A percentile compares a stretch with the other conserved stretches of the same genome.
These are phyloP conservation scores for Eucalyptus globulus DNA, from an alignment of 345 rosid genomes.

Conservation along the genomic window DNA sequence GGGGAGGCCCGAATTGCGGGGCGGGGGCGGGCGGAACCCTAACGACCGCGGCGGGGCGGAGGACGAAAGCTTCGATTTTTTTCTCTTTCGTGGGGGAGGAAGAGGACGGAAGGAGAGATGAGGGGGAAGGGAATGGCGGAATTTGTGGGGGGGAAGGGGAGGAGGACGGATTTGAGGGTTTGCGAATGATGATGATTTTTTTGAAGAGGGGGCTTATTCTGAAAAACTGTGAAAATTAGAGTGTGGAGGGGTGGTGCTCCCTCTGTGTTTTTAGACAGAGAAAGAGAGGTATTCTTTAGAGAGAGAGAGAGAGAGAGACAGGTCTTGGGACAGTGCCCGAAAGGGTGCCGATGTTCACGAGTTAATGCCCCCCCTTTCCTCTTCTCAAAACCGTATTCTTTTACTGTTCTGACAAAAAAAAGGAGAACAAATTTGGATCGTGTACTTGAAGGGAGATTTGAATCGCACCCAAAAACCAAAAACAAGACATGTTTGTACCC, in stretches of 20 bases:
- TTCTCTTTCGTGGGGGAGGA: too few relatives aligned
- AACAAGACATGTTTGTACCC: background rate
- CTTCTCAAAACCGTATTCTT: background rate
- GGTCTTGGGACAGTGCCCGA: background rate
- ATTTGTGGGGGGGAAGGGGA: background rate
- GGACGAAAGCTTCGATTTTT: background rate
- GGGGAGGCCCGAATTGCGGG: background rate
- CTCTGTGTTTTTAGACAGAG: background rate
- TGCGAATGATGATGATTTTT: background rate
- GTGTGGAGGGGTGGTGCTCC: background rate
- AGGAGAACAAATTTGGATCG: background rate
- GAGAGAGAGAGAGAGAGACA: background rate
- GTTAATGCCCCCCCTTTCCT: background rate
- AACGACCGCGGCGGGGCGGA: background rate
- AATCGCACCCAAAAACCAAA: background rate
- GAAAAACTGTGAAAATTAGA: background rate
- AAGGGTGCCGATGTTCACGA: background rate
- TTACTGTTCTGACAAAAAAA: background rate
- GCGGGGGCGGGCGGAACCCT: background rate
- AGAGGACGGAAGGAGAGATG: background rate
- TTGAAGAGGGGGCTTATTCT: background rate
- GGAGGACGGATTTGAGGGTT: background rate
- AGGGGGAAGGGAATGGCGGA: background rate
- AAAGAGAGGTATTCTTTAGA: background rate
- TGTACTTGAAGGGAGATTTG: background rate